phyloP scores from a whole-genome alignment of 352 stramenopile species.

The Globisporangium camurandrum region DNA sequence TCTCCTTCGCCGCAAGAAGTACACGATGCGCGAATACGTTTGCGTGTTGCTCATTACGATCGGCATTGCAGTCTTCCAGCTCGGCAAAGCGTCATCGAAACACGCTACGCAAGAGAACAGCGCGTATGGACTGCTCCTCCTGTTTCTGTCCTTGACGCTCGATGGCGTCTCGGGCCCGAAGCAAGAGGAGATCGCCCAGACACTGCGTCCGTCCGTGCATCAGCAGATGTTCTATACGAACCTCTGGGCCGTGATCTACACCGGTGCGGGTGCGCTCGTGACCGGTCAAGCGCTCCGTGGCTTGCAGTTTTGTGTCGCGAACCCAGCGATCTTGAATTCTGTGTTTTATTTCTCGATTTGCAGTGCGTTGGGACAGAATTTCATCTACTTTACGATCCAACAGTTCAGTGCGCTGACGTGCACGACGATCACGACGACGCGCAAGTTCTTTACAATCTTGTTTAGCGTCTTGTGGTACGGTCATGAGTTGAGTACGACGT shows the following conservation, averaged over 20 bases:
- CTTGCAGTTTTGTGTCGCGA: conserved; percentile 76
- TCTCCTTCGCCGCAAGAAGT: conserved; percentile 88
- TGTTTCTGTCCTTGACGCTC: conserved; percentile 91
- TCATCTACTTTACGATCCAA: conserved; percentile 99
- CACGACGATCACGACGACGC: conserved; percentile 99
- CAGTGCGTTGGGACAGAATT: conserved; percentile 96
- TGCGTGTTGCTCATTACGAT: conserved; percentile 87
- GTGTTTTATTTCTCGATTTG: conserved; percentile 94
- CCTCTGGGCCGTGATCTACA: conserved; percentile 85
- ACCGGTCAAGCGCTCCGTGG: conserved; percentile 66
- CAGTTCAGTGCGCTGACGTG: conserved; percentile 97
- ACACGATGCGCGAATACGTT: conserved; percentile 84
- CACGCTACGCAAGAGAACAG: conserved; percentile 82
- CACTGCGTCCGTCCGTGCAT: conserved; percentile 72
- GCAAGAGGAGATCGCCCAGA: conserved; percentile 88
- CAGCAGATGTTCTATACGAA: conserved; percentile 91
- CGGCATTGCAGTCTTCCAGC: conserved; percentile 87
- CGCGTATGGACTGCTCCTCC: conserved; percentile 79
- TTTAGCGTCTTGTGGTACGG: conserved; percentile 96
- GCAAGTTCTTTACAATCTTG: conserved; percentile 99
- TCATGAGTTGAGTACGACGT: conserved; percentile 87
- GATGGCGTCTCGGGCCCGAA: conserved; percentile 95
- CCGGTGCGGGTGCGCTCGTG: conserved; percentile 56
- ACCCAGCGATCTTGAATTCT: conserved; percentile 76
- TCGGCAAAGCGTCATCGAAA: conserved; percentile 76